Evolutionary conservation across 1,284 basidiomycete species (phyloP), one percentile per base, ranked within the genome.

Genomic region (Grifola frondosa): DNA sequence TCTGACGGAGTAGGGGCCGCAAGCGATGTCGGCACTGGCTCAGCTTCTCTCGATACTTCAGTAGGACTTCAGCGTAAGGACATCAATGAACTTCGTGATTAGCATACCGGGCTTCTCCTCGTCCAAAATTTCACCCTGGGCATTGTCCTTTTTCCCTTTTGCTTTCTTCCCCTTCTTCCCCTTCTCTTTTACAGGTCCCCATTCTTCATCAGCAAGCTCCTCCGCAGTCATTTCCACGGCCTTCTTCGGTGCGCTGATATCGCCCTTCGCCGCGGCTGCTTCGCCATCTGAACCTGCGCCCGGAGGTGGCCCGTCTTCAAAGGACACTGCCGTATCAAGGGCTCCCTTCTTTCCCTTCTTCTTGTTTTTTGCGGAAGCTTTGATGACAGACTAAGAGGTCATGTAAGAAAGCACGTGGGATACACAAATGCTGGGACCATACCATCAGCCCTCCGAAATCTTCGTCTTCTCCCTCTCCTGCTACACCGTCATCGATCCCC

Each of bases 381-480:
- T 81, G 53, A 88, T 54, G 2, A 52, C 59, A 29, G 67, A 67
- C 64, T 67, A 43, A 53, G 44, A 42, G 13, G 28, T 11, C 5
- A 17, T 34, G 25, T 35, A 17, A 48, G 37, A 15, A 51, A 30
- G 11, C 21, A 13, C 8, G 24, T 17, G 12, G 16, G 4, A 26
- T 25, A 19, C 5, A 19, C 10, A 29, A 22, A 13, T 9, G 6
- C 2, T 34, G 26, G 21, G 12, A 25, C 10, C 15, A 69, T 58
- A 91, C 90, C 91, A 94, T 92, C 30, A 94, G 70, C 20, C 89
- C 89, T 33, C 89, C 91, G 53, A 80, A 87, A 55, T 79, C 86
- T 64, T 84, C 81, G 23, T 83, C 84, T 42, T 82, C 84, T 24
- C 86, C 82, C 23, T 79, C 80, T 9, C 69, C 75, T 0, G 66